phyloP scores from a whole-genome alignment of 2,329 filamentous ascomycete genomes.

The Beauveria medogensis region DNA sequence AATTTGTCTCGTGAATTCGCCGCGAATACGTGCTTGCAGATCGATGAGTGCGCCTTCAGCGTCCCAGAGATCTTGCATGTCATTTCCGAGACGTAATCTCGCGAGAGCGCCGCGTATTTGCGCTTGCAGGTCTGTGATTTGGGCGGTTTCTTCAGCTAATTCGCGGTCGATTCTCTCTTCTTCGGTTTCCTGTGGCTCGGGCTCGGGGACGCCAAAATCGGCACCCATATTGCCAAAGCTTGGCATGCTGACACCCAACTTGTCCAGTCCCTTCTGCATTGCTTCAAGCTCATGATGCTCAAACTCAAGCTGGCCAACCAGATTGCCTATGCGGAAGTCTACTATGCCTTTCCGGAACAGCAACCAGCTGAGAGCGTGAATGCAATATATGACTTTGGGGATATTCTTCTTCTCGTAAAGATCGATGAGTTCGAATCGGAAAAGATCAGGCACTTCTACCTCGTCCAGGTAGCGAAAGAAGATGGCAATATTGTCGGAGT shows the following conservation, averaged over 20 bases:
- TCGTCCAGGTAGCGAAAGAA: slow-evolving; percentile 94
- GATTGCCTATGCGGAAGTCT: slow-evolving; percentile 90
- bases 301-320: slow-evolving; percentile 93
- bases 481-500: slow-evolving; percentile 95
- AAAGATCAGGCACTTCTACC: slow-evolving; percentile 86
- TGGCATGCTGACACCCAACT: slow-evolving; percentile 89
- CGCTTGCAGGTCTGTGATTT: slow-evolving; percentile 73
- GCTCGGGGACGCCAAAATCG: slow-evolving; percentile 76
- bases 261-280: slow-evolving; percentile 94
- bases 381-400: slow-evolving; percentile 97
- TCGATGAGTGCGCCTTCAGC: slow-evolving; percentile 70
- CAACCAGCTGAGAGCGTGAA: slow-evolving; percentile 96
- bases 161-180: slow-evolving; percentile 82
- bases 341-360: slow-evolving; percentile 91
- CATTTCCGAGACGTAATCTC: slow-evolving; percentile 66
- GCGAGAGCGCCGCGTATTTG: slow-evolving; percentile 76
- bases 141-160: slow-evolving; percentile 64
- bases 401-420: slow-evolving; percentile 99
- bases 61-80: slow-evolving; percentile 89
- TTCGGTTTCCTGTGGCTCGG: slow-evolving; percentile 78
- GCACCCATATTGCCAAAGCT: slow-evolving; percentile 97
- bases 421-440: slow-evolving; percentile 94
- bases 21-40: slow-evolving; percentile 78
- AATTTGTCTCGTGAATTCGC: slow-evolving; percentile 79
- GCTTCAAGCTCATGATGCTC: slow-evolving; percentile 96